phyloP scores from a whole-genome alignment of 2,329 filamentous ascomycete species.

The Fusarium nurragi region DNA sequence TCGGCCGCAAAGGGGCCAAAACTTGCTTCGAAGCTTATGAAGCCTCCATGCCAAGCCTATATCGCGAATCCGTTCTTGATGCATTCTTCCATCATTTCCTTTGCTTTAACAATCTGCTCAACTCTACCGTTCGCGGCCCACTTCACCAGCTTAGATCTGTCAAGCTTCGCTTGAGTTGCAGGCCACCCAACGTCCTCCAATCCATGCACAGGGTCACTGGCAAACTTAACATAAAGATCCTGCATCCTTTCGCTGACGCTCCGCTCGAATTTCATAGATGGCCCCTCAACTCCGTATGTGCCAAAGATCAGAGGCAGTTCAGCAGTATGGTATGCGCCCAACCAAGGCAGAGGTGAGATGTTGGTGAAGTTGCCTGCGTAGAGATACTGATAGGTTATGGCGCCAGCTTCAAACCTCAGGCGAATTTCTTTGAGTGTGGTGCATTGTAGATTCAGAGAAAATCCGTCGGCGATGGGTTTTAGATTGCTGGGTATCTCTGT shows the following conservation, averaged over 20 bases:
- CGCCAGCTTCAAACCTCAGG: conserved; percentile 16
- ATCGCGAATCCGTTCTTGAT: conserved; percentile 4
- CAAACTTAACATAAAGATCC: conserved; percentile 26
- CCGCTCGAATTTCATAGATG: conserved; percentile 18
- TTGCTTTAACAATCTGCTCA: neutral
- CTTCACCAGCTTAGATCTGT: conserved; percentile 7
- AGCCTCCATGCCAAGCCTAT: neutral
- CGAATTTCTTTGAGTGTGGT: conserved; percentile 21
- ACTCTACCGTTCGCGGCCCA: conserved; percentile 16
- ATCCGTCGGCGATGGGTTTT: conserved; percentile 4
- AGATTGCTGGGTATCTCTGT: conserved; percentile 15
- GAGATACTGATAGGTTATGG: conserved; percentile 30
- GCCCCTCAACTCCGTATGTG: conserved; percentile 6
- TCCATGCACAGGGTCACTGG: conserved; percentile 15
- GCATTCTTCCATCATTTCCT: conserved; percentile 11
- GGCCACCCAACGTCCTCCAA: conserved; percentile 11
- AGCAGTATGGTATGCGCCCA: conserved; percentile 31
- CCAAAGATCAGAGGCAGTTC: conserved; percentile 35
- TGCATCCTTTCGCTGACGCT: conserved; percentile 29
- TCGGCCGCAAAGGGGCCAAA: too few species aligned
- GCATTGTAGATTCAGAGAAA: conserved; percentile 25
- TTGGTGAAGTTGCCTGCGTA: conserved; percentile 37
- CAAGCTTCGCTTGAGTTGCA: neutral
- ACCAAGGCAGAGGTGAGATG: conserved; percentile 29
- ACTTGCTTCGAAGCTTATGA: too few species aligned